phyloP scores from a whole-genome alignment of 768 basidiomycete genomes.

The Pisolithus microcarpus region DNA sequence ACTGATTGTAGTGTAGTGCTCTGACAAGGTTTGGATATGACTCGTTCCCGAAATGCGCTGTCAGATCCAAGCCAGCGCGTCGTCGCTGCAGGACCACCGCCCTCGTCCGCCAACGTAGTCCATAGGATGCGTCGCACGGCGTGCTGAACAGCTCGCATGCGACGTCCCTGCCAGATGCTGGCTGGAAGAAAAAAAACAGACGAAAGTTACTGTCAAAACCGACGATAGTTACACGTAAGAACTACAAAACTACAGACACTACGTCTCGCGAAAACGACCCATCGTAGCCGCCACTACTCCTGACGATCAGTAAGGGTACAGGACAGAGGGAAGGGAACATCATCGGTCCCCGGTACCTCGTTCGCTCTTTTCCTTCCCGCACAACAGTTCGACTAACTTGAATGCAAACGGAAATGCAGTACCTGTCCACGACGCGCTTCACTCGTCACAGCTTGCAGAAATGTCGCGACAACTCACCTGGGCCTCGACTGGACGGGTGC shows the following conservation, averaged over 20 bases:
- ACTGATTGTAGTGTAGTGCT: slow-evolving; percentile 12
- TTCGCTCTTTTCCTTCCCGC: slow-evolving; percentile 52
- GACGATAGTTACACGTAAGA: slow-evolving; percentile 5
- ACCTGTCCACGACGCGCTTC: slow-evolving; percentile 32
- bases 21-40: slow-evolving; percentile 17
- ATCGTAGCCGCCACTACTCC: not conserved
- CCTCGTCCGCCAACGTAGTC: slow-evolving; percentile 5
- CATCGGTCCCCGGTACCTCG: slow-evolving; percentile 59
- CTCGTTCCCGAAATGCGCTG: slow-evolving; percentile 16
- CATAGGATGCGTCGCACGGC: slow-evolving; percentile 21
- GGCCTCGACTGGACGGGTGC: slow-evolving; percentile 49
- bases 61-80: slow-evolving; percentile 15
- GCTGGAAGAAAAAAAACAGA: slow-evolving; percentile 4
- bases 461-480: slow-evolving; percentile 39
- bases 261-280: no score
- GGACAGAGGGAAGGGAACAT: slow-evolving; percentile 55
- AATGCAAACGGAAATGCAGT: slow-evolving; percentile 75
- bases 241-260: no score
- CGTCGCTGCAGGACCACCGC: slow-evolving; percentile 7
- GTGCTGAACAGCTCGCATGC: slow-evolving; percentile 23
- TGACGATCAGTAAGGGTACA: slow-evolving; percentile 27
- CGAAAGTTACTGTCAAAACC: not conserved
- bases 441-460: not conserved
- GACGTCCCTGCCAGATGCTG: slow-evolving; percentile 5
- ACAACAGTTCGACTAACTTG: slow-evolving; percentile 64